A percentile compares a stretch with the other conserved stretches of the same genome.
Conservation (phyloP, 352 stramenopile species). For the Pythium aristosporum region DNA sequence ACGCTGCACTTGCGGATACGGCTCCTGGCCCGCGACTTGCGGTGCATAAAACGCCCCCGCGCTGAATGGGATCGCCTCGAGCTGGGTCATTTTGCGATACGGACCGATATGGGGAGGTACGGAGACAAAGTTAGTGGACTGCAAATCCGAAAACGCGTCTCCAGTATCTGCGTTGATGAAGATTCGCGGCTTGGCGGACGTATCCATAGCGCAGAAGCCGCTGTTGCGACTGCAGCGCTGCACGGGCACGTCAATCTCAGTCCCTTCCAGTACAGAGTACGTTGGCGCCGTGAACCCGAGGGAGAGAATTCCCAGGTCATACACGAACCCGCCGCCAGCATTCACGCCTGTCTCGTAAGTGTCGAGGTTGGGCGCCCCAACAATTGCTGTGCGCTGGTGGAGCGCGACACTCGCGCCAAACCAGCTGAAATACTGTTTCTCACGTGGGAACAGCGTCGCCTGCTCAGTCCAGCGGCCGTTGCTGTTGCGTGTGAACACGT, state of each 20-base stretch:
- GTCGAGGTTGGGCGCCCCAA: conserved; percentile 93
- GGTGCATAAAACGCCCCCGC: conserved; percentile 51
- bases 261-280: conserved; percentile 89
- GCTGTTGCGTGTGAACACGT: conserved; percentile 59
- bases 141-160: conserved; percentile 62
- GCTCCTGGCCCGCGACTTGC: conserved; percentile 62
- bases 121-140: conserved; percentile 47
- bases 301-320: conserved; percentile 90
- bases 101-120: conserved; percentile 48
- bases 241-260: conserved; percentile 71
- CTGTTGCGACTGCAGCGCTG: conserved; percentile 52
- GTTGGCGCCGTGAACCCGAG: conserved; percentile 65
- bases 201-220: conserved; percentile 66
- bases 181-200: conserved; percentile 39
- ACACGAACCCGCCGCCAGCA: conserved; percentile 90
- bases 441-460: conserved; percentile 87
- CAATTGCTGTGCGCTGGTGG: conserved; percentile 77
- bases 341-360: conserved; percentile 88
- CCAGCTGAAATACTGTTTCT: conserved; percentile 89
- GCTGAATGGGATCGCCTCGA: conserved; percentile 50
- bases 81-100: conserved; percentile 59
- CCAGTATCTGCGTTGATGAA: conserved; percentile 78
- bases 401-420: conserved; percentile 87
- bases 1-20: conserved; percentile 65
- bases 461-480: conserved; percentile 87